These are phyloP conservation scores for Vigna reflexopilosa DNA, from an alignment of 306 rosid genomes.

Conservation along the genomic window DNA sequence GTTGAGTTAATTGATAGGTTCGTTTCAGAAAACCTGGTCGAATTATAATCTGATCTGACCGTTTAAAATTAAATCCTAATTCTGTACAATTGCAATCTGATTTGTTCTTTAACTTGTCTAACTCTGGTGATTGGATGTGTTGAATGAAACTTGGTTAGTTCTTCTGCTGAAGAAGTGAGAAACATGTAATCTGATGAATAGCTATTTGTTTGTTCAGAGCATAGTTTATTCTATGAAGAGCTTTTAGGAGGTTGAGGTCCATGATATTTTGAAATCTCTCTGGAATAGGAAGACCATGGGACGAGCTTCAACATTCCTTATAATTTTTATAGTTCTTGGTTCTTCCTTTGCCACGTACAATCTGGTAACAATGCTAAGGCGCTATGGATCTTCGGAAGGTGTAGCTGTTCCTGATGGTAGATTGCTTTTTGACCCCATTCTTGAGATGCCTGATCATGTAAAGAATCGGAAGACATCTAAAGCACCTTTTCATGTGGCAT, in stretches of 20 bases:
- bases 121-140: slow-evolving; percentile 36
- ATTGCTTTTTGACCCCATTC: slow-evolving; percentile 67
- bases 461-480: slow-evolving; percentile 60
- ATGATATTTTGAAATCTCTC: slow-evolving; percentile 48
- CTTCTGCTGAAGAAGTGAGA: slow-evolving; percentile 41
- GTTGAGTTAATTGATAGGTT: slow-evolving; percentile 12
- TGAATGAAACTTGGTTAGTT: slow-evolving; percentile 34
- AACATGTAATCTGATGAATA: slow-evolving; percentile 13
- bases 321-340: slow-evolving; percentile 75
- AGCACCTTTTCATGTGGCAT: slow-evolving; percentile 79
- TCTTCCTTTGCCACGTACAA: slow-evolving; percentile 84
- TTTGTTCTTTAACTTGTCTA: slow-evolving; percentile 18
- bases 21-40: slow-evolving; percentile 10
- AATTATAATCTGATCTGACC: neutral
- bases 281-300: slow-evolving; percentile 68
- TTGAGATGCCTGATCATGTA: slow-evolving; percentile 74
- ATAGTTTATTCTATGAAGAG: slow-evolving; percentile 47
- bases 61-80: neutral
- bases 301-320: slow-evolving; percentile 68
- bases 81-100: slow-evolving; percentile 23
- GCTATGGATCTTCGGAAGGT: slow-evolving; percentile 59
- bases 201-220: slow-evolving; percentile 42
- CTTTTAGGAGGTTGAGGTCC: slow-evolving; percentile 44
- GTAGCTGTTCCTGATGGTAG: slow-evolving; percentile 39
- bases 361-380: slow-evolving; percentile 67